Percentiles rank a stretch among this genome's conserved stretches.
Evolutionary conservation across 2,329 filamentous ascomycete genomes (phyloP).

Genomic region (Aspergillus sp.): DNA sequence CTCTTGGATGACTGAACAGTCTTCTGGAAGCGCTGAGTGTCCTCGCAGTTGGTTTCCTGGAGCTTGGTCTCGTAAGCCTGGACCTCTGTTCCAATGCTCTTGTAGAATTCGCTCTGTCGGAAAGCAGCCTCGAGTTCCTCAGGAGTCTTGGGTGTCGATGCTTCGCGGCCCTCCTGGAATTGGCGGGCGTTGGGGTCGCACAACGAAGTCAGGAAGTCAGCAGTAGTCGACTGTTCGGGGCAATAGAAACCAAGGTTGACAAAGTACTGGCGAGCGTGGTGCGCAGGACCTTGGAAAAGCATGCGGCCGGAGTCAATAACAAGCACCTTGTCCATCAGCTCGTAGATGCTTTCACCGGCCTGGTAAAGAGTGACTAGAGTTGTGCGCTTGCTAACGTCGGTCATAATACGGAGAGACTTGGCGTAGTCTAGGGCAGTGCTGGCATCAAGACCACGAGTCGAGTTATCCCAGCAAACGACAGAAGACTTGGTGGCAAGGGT

Average conservation of each 20-base stretch:
- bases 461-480: slow-evolving; percentile 78
- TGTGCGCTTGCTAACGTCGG: slow-evolving; percentile 70
- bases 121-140: slow-evolving; percentile 70
- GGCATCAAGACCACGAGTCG: slow-evolving; percentile 75
- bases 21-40: slow-evolving; percentile 65
- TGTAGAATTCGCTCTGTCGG: slow-evolving; percentile 61
- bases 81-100: slow-evolving; percentile 61
- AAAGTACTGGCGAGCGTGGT: slow-evolving; percentile 66
- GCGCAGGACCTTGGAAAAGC: slow-evolving; percentile 64
- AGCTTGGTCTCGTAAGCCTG: slow-evolving; percentile 60
- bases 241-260: slow-evolving; percentile 63
- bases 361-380: slow-evolving; percentile 72
- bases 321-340: slow-evolving; percentile 77
- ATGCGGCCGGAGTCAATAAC: slow-evolving; percentile 72
- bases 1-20: slow-evolving; percentile 65
- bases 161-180: slow-evolving; percentile 65
- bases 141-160: slow-evolving; percentile 66
- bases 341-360: slow-evolving; percentile 68
- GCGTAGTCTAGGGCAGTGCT: slow-evolving; percentile 78
- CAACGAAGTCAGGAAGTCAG: slow-evolving; percentile 74
- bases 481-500: slow-evolving; percentile 71
- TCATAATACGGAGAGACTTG: slow-evolving; percentile 69
- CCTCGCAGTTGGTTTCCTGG: slow-evolving; percentile 56
- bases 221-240: slow-evolving; percentile 63
- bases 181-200: slow-evolving; percentile 71